Evolutionary conservation across 2,329 filamentous ascomycete species (phyloP).

Genomic region (Aspergillus fructus): DNA sequence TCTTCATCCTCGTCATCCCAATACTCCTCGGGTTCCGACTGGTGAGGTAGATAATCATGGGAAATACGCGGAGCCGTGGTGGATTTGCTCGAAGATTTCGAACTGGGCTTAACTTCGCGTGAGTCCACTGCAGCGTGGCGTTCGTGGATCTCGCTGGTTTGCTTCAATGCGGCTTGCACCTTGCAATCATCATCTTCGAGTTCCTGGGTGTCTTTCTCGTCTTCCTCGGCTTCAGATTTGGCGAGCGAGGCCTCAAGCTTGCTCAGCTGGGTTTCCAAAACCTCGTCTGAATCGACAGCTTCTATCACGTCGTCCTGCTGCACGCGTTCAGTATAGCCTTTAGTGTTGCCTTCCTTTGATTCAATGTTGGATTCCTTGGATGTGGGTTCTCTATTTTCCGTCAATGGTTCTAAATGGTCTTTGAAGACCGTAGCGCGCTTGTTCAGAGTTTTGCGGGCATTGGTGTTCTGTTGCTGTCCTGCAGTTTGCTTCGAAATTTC

Average conservation of each 20-base stretch:
- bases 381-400: constrained; percentile 28
- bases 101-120: constrained; percentile 4
- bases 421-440: constrained; percentile 59
- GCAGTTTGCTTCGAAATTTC: constrained; percentile 34
- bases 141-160: constrained; percentile 6
- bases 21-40: constrained; percentile 65
- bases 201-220: constrained; percentile 26
- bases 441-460: constrained; percentile 47
- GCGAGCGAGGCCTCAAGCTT: constrained; percentile 19
- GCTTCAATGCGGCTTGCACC: constrained; percentile 21
- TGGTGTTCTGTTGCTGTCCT: constrained; percentile 32
- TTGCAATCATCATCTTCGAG: constrained; percentile 27
- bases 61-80: constrained; percentile 16
- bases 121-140: constrained; percentile 1
- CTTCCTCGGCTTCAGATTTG: constrained; percentile 28
- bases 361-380: constrained; percentile 30
- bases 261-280: constrained; percentile 12
- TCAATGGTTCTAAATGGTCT: constrained; percentile 43
- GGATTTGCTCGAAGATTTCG: constrained; percentile 20
- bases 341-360: constrained; percentile 24
- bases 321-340: constrained; percentile 11
- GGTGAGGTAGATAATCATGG: constrained; percentile 26
- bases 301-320: constrained; percentile 17
- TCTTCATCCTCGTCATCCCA: constrained; percentile 78
- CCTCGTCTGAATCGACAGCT: constrained; percentile 7